Percentiles rank a stretch among this genome's conserved stretches.
Conservation (phyloP, 1,139 yeast species). For the Pichia sp. region DNA sequence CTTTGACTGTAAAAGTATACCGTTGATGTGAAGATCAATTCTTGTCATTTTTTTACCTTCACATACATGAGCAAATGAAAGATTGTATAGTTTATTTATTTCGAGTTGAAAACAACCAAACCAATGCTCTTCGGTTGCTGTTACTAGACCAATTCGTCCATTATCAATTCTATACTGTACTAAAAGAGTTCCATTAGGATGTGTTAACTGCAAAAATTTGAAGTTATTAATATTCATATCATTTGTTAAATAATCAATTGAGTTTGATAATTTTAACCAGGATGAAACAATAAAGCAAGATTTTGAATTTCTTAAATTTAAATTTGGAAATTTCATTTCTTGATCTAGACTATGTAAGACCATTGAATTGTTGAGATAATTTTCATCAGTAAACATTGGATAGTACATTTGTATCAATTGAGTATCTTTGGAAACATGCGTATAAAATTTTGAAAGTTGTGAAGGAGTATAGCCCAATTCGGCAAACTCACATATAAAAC, state of each 20-base stretch:
- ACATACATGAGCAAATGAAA: conserved; percentile 24
- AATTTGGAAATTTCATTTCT: not conserved
- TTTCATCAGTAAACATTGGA: not conserved
- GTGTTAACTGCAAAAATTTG: not conserved
- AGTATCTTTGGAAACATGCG: not conserved
- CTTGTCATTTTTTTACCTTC: conserved; percentile 20
- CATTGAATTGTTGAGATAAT: conserved; percentile 1
- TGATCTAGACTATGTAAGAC: conserved; percentile 3
- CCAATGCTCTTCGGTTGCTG: conserved; percentile 12
- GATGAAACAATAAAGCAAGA: conserved; percentile 5
- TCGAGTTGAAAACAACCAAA: conserved; percentile 29
- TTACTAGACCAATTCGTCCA: conserved; percentile 12
- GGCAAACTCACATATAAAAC: conserved; percentile 2
- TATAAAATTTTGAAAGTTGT: conserved; percentile 1
- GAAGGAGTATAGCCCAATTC: conserved; percentile 5
- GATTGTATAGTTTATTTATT: conserved; percentile 22
- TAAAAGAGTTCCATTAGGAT: conserved; percentile 1
- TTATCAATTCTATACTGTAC: conserved; percentile 16
- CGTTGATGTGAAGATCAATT: conserved; percentile 33
- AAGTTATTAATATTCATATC: not conserved
- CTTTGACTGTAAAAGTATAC: conserved; percentile 31
- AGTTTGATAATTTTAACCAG: conserved; percentile 4
- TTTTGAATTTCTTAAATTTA: conserved; percentile 1
- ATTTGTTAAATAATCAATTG: not conserved
- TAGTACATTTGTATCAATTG: not conserved